Evolutionary conservation across 2,329 filamentous ascomycete species (phyloP).

Genomic region (Nothopassalora personata): DNA sequence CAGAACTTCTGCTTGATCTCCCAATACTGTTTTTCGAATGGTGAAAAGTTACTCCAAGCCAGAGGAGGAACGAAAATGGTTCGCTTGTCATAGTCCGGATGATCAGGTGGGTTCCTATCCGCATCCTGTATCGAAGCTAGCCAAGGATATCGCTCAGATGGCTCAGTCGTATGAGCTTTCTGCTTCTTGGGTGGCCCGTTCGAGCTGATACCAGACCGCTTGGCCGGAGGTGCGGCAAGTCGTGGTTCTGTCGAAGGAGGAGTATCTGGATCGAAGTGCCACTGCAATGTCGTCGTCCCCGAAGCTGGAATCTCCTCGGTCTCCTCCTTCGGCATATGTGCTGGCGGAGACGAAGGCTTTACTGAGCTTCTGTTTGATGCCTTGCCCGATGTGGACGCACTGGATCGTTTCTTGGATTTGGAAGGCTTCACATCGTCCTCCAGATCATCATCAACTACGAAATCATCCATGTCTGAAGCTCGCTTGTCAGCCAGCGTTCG

Average conservation of each 20-base stretch:
- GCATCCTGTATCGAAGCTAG: slow-evolving; percentile 79
- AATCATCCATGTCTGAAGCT: slow-evolving; percentile 67
- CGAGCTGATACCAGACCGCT: slow-evolving; percentile 23
- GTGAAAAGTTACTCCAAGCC: slow-evolving; percentile 77
- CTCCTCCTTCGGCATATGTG: slow-evolving; percentile 33
- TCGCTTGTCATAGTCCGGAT: slow-evolving; percentile 85
- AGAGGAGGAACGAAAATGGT: slow-evolving; percentile 83
- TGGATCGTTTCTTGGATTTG: slow-evolving; percentile 52
- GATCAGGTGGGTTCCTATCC: slow-evolving; percentile 68
- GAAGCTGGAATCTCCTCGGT: slow-evolving; percentile 47
- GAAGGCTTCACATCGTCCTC: slow-evolving; percentile 61
- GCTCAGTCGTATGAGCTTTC: slow-evolving; percentile 76
- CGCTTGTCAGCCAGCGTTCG: slow-evolving; percentile 13
- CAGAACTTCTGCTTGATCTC: slow-evolving; percentile 97
- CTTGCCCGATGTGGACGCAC: slow-evolving; percentile 49
- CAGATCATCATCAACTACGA: slow-evolving; percentile 80
- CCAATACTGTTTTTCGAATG: slow-evolving; percentile 99
- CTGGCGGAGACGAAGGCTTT: slow-evolving; percentile 44
- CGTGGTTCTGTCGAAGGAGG: slow-evolving; percentile 48
- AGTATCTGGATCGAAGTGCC: slow-evolving; percentile 66
- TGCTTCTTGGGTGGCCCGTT: slow-evolving; percentile 35
- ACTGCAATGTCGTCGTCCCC: slow-evolving; percentile 72
- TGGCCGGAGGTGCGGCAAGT: slow-evolving; percentile 29
- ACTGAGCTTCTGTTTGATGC: slow-evolving; percentile 19
- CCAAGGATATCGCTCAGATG: slow-evolving; percentile 84